Conservation (phyloP, 2,329 filamentous ascomycete species). For the Diaporthe caulivora region DNA sequence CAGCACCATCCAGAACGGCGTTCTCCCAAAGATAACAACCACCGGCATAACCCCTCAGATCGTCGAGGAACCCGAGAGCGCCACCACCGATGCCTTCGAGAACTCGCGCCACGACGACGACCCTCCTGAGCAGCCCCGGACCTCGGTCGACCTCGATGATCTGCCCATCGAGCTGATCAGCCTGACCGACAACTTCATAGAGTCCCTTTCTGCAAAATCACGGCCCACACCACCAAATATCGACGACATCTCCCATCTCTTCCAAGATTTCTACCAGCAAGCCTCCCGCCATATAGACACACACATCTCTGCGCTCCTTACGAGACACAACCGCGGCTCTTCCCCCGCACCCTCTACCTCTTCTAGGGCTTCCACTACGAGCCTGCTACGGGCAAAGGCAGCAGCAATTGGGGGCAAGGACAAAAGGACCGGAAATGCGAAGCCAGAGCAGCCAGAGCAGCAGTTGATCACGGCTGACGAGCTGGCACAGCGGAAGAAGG, state of each 20-base stretch:
- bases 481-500: conserved; percentile 82
- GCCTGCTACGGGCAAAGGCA: conserved; percentile 68
- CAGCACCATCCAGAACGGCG: conserved; percentile 59
- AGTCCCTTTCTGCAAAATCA: conserved; percentile 88
- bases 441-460: conserved; percentile 66
- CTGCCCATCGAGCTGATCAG: conserved; percentile 94
- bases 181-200: conserved; percentile 92
- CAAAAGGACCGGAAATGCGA: conserved; percentile 55
- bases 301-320: conserved; percentile 84
- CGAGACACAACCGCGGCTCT: conserved; percentile 77
- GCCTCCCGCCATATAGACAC: conserved; percentile 87
- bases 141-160: conserved; percentile 83
- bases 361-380: conserved; percentile 68
- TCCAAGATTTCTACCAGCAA: conserved; percentile 92
- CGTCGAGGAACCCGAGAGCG: conserved; percentile 46
- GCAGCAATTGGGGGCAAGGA: conserved; percentile 67
- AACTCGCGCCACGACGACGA: conserved; percentile 60
- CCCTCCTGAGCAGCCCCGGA: conserved; percentile 59
- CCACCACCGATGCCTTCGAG: conserved; percentile 61
- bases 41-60: conserved; percentile 32
- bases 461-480: conserved; percentile 94
- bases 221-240: conserved; percentile 86
- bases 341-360: conserved; percentile 68
- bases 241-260: conserved; percentile 84
- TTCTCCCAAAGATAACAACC: conserved; percentile 44